Conservation (phyloP, 345 rosid species). For the Eucalyptus caleyi region DNA sequence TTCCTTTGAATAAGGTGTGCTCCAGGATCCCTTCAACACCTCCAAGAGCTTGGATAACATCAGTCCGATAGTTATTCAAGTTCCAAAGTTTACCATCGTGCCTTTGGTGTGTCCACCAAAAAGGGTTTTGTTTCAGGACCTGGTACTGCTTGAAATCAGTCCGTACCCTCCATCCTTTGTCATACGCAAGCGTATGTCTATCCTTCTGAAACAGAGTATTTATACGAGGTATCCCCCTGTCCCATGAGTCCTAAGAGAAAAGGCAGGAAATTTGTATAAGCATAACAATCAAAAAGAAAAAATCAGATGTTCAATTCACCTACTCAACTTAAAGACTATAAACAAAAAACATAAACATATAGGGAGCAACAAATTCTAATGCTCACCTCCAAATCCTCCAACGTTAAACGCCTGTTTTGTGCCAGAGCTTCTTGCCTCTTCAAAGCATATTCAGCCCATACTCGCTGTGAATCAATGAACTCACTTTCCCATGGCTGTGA, state of each 20-base stretch:
- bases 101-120: constrained; percentile 99
- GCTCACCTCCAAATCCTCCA: constrained; percentile 95
- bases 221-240: constrained; percentile 98
- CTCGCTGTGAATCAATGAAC: constrained; percentile 97
- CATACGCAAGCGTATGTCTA: constrained; percentile 91
- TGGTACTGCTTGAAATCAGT: constrained; percentile 99
- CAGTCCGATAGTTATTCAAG: constrained; percentile 95
- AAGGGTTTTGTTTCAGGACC: constrained; percentile 95
- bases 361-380: background rate
- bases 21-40: constrained; percentile 99
- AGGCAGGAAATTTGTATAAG: background rate
- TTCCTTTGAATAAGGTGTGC: constrained; percentile 95
- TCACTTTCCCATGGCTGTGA: constrained; percentile 99
- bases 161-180: constrained; percentile 99
- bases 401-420: constrained; percentile 92
- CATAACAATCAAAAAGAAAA: background rate
- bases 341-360: background rate
- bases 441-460: constrained; percentile 98
- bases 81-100: constrained; percentile 99
- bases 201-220: constrained; percentile 98
- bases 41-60: constrained; percentile 99
- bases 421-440: constrained; percentile 99
- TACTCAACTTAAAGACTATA: background rate
- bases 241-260: constrained; percentile 88
- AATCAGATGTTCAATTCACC: background rate